phyloP scores from a whole-genome alignment of 305 asterid species.

The Solanum aculeatissimum region DNA sequence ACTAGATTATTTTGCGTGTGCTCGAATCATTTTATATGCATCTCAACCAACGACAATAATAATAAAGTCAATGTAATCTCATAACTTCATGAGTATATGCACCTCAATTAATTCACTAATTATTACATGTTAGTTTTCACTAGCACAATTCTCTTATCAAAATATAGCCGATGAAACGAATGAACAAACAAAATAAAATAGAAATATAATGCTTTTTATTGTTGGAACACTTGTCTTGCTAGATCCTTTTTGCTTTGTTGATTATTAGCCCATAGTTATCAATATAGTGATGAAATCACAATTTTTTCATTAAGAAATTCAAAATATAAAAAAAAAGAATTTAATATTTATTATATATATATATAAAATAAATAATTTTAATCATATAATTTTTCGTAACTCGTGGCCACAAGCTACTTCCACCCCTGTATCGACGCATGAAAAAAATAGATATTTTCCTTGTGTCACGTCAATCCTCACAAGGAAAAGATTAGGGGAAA shows the following conservation, averaged over 20 bases:
- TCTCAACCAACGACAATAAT: neutral
- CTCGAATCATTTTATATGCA: neutral
- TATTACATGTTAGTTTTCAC: neutral
- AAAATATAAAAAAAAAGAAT: no score
- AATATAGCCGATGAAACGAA: neutral
- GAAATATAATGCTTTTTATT: neutral
- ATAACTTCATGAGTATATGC: neutral
- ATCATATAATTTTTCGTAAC: neutral
- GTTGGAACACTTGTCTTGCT: neutral
- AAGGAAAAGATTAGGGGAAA: neutral
- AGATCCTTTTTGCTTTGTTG: neutral
- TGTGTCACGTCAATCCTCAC: neutral
- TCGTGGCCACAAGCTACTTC: neutral
- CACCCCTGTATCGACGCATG: neutral
- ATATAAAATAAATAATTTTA: neutral
- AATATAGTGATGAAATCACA: neutral
- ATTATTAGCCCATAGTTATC: no score
- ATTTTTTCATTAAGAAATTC: no score
- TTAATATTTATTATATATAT: no score
- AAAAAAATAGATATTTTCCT: neutral
- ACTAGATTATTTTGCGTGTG: neutral
- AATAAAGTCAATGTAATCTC: neutral
- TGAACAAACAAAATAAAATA: neutral
- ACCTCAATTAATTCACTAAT: neutral
- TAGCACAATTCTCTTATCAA: neutral